Conservation (phyloP, 176 grass and related monocot species). For the Secale cereale region DNA sequence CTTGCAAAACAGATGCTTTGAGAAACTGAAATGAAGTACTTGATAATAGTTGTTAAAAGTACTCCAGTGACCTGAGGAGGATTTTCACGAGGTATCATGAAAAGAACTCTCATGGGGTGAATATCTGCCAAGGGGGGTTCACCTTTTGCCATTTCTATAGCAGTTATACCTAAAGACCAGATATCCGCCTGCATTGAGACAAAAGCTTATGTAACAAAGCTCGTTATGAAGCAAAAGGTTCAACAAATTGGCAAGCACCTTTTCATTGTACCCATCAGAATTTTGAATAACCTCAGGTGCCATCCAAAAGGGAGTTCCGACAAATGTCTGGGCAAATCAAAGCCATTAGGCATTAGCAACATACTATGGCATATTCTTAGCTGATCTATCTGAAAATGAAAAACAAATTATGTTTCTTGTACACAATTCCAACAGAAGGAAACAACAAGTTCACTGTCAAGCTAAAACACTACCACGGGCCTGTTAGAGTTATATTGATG, state of each 20-base stretch:
- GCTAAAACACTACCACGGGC: slow-evolving; percentile 6
- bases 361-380: background rate
- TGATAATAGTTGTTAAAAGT: slow-evolving; percentile 11
- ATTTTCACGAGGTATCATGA: slow-evolving; percentile 99
- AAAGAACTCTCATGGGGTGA: slow-evolving; percentile 99
- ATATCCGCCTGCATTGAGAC: slow-evolving; percentile 90
- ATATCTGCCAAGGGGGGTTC: slow-evolving; percentile 99
- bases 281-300: slow-evolving; percentile 99
- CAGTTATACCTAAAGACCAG: slow-evolving; percentile 99
- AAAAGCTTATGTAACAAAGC: slow-evolving; percentile 27
- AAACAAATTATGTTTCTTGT: background rate
- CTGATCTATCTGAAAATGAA: slow-evolving; percentile 21
- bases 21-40: slow-evolving; percentile 25
- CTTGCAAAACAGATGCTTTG: slow-evolving; percentile 1
- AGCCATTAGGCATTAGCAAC: slow-evolving; percentile 23
- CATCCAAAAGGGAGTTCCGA: slow-evolving; percentile 99
- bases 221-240: slow-evolving; percentile 14
- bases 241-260: slow-evolving; percentile 52
- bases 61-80: slow-evolving; percentile 84
- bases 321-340: slow-evolving; percentile 78
- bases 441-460: background rate
- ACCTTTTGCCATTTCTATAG: slow-evolving; percentile 99
- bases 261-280: slow-evolving; percentile 98
- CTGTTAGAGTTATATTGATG: too few species aligned
- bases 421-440: slow-evolving; percentile 7